A percentile compares a stretch with the other conserved stretches of the same genome.
phyloP scores from a whole-genome alignment of 176 grass and related monocot species.

The Oryza meridionalis region DNA sequence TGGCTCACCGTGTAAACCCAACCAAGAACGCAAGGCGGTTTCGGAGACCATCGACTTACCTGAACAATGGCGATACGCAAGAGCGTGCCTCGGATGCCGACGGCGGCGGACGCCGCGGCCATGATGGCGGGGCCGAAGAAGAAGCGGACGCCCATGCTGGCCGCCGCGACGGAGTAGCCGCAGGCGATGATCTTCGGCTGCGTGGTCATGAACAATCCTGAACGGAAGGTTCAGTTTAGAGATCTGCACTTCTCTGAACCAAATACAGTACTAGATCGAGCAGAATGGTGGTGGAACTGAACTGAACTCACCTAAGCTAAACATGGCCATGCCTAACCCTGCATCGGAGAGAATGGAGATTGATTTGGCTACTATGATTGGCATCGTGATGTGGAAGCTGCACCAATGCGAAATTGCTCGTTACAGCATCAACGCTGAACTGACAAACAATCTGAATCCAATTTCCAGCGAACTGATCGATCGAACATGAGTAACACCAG shows the following conservation, averaged over 20 bases:
- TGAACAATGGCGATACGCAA: conserved; percentile 90
- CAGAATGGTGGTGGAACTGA: neutral
- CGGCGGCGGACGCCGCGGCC: conserved; percentile 63
- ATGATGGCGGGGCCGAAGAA: conserved; percentile 68
- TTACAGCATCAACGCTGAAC: neutral
- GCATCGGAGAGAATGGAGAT: conserved; percentile 91
- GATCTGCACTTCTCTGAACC: neutral
- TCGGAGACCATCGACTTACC: conserved; percentile 47
- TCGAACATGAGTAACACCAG: neutral
- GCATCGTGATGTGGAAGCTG: conserved; percentile 83
- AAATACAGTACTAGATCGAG: neutral
- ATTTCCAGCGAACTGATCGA: neutral
- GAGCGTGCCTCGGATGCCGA: conserved; percentile 62
- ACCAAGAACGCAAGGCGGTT: neutral
- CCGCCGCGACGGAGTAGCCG: conserved; percentile 49
- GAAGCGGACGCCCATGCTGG: conserved; percentile 78
- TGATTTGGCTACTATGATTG: conserved; percentile 69
- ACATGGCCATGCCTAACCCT: conserved; percentile 95
- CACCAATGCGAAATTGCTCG: neutral
- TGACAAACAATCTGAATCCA: neutral
- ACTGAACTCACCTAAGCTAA: conserved; percentile 64
- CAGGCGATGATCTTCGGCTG: conserved; percentile 86
- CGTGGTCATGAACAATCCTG: conserved; percentile 91
- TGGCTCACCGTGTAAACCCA: neutral
- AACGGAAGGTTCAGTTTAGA: neutral